Evolutionary conservation across 352 stramenopile species (phyloP).

Genomic region (Nothophytophthora sp.): DNA sequence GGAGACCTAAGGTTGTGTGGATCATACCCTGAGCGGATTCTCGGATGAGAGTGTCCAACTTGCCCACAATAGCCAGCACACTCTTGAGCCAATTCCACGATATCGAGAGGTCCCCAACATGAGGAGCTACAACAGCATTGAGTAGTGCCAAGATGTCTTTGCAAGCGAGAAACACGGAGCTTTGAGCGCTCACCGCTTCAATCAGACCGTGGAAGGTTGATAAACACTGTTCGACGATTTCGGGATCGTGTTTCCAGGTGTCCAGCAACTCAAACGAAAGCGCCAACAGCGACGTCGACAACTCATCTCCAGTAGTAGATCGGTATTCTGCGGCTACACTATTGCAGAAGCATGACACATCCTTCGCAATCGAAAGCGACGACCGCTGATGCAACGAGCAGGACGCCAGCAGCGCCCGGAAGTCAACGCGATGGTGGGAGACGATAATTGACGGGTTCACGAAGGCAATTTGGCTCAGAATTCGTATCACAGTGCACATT

Average conservation of each 20-base stretch:
- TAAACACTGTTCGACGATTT: constrained; percentile 19
- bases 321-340: constrained; percentile 10
- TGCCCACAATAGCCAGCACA: constrained; percentile 6
- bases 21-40: constrained; percentile 11
- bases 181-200: neutral
- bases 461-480: constrained; percentile 25
- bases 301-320: constrained; percentile 1
- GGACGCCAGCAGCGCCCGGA: constrained; percentile 18
- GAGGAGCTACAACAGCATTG: constrained; percentile 8
- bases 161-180: neutral
- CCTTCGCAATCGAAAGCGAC: constrained; percentile 17
- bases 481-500: constrained; percentile 24
- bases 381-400: constrained; percentile 23
- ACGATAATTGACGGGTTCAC: constrained; percentile 17
- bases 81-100: constrained; percentile 27
- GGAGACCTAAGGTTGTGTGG: constrained; percentile 2
- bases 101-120: constrained; percentile 5
- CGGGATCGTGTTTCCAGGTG: constrained; percentile 17
- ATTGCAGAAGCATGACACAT: constrained; percentile 17
- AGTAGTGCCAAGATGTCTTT: constrained; percentile 9
- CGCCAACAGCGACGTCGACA: constrained; percentile 2
- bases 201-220: constrained; percentile 2
- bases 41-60: constrained; percentile 1
- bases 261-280: constrained; percentile 21
- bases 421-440: constrained; percentile 7